These are phyloP conservation scores for Fusarium sarcochroum DNA, from an alignment of 2,329 filamentous ascomycete species.

Conservation along the genomic window DNA sequence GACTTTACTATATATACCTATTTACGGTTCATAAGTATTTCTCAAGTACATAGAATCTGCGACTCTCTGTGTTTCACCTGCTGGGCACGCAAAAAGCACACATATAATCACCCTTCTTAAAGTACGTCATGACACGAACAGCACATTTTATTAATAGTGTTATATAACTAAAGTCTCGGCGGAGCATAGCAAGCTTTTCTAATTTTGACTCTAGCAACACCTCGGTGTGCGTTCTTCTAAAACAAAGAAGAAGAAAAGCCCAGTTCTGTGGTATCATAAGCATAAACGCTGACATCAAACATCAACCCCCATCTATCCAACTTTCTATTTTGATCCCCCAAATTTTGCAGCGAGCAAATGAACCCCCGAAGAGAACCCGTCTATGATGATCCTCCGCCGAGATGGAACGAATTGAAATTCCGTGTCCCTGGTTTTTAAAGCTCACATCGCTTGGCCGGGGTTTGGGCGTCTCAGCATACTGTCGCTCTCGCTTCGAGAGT, in stretches of 20 bases:
- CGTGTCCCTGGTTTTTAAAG: slow-evolving; percentile 4
- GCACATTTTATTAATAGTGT: slow-evolving; percentile 38
- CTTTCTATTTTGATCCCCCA: slow-evolving; percentile 10
- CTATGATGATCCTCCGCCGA: slow-evolving; percentile 35
- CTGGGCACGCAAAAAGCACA: not conserved
- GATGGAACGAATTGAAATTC: slow-evolving; percentile 33
- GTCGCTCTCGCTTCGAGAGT: slow-evolving; percentile 39
- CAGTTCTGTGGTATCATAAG: slow-evolving; percentile 44
- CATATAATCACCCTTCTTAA: not conserved
- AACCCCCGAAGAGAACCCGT: slow-evolving; percentile 26
- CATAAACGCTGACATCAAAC: slow-evolving; percentile 46
- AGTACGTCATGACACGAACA: slow-evolving; percentile 18
- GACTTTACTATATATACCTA: no score
- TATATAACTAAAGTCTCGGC: slow-evolving; percentile 44
- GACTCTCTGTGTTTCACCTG: not conserved
- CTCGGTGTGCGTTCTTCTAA: slow-evolving; percentile 33
- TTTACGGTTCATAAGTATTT: no score
- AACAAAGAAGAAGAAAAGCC: slow-evolving; percentile 39
- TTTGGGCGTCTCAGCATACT: slow-evolving; percentile 24
- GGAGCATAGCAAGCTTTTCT: slow-evolving; percentile 43
- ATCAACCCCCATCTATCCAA: slow-evolving; percentile 41
- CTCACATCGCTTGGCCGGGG: slow-evolving; percentile 28
- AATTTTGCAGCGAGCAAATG: slow-evolving; percentile 34
- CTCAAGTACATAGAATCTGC: no score
- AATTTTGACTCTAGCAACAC: slow-evolving; percentile 39